Base-by-base conservation (phyloP, 2,329 filamentous ascomycete species). In the Taxawa tesnikishii region DNA sequence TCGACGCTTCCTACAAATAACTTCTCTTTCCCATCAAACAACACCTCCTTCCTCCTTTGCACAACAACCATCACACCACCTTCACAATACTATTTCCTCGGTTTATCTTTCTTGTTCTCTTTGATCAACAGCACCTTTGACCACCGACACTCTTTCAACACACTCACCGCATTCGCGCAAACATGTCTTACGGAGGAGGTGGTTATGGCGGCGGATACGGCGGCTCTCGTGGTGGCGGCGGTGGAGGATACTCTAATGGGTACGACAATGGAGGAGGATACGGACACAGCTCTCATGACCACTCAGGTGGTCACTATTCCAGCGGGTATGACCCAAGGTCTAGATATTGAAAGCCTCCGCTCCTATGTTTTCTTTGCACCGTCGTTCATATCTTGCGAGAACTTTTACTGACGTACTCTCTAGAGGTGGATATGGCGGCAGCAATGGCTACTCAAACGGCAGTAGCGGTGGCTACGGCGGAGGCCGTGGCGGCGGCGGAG, bases 161-260 rank as follows among this genome's bases (percentile, higher is more conserved):
- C 40, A 35, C 38, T 38, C 38, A 38, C 38, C 52, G 16, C 16
- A 31, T 26, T 25, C n/a, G 27, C 26, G 28, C 33, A 28, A 70
- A 51, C 54, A 83, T 83, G 79, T 82, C 79, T 61, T 81, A 83
- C 73, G 69, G 74, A 50, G 68, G 65, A 35, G 56, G 53, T 34
- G 60, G 63, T 32, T 51, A 47, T 43, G 56, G 60, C 43, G 59
- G 64, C 41, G 64, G 66, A 43, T 61, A 68, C 42, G 56, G 60
- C 35, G 54, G 60, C 40, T 55, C 55, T 32, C 50, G 55, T 43
- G 54, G 54, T 37, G 50, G 52, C 33, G 45, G 58, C 44, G 60
- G 43, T 28, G 40, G 43, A 16, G 38, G 40, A 38, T 36, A 37
- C 14, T 33, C 33, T 12, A 34, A 32, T n/a, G 33, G 35, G 17